phyloP scores from a whole-genome alignment of 2,329 filamentous ascomycete species.

The Apiospora saccharicola region DNA sequence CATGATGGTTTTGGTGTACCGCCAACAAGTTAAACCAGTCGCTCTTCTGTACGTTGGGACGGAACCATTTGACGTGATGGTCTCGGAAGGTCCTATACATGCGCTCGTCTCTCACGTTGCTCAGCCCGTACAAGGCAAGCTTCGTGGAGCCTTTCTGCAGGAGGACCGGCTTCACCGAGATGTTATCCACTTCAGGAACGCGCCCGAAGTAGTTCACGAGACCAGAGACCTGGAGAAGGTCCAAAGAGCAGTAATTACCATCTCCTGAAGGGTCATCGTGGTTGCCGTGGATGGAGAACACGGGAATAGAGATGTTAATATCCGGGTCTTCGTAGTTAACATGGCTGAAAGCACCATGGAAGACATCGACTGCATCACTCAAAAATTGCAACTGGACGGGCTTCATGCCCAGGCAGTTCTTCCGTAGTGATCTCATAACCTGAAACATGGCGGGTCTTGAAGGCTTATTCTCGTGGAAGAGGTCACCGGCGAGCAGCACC shows the following conservation, averaged over 20 bases:
- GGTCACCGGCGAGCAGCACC: slow-evolving; percentile 91
- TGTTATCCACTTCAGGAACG: slow-evolving; percentile 90
- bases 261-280: slow-evolving; percentile 98
- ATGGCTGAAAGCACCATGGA: slow-evolving; percentile 87
- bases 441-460: slow-evolving; percentile 96
- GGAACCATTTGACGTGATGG: slow-evolving; percentile 92
- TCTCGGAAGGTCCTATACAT: slow-evolving; percentile 94
- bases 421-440: slow-evolving; percentile 91
- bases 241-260: slow-evolving; percentile 88
- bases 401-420: slow-evolving; percentile 94
- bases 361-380: slow-evolving; percentile 90
- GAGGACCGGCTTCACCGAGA: slow-evolving; percentile 88
- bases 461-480: slow-evolving; percentile 98
- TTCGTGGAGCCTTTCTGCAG: slow-evolving; percentile 95
- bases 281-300: slow-evolving; percentile 98
- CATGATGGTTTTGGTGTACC: slow-evolving; percentile 95
- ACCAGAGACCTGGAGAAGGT: slow-evolving; percentile 89
- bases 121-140: slow-evolving; percentile 90
- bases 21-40: slow-evolving; percentile 98
- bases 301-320: slow-evolving; percentile 95
- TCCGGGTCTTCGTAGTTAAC: slow-evolving; percentile 98
- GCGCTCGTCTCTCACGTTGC: slow-evolving; percentile 94
- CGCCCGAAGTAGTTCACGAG: slow-evolving; percentile 96
- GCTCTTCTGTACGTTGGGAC: slow-evolving; percentile 77
- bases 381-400: slow-evolving; percentile 95